Evolutionary conservation across 2,329 filamentous ascomycete species (phyloP).

Genomic region (Phaeosphaeriaceae sp.): DNA sequence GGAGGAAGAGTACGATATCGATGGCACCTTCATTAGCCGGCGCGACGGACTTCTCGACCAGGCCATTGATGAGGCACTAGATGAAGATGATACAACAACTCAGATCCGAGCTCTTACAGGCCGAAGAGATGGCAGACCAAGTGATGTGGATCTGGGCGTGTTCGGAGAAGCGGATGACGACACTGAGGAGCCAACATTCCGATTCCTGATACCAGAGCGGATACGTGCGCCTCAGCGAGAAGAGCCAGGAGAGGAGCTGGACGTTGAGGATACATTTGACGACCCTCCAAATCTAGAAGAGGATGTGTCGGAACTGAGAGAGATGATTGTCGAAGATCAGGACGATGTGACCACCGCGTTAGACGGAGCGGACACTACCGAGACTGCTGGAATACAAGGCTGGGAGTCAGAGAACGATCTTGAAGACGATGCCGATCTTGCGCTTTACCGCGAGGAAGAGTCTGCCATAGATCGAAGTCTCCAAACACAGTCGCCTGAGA

Average conservation of each 20-base stretch:
- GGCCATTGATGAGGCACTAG: conserved; percentile 41
- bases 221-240: conserved; percentile 31
- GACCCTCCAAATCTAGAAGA: conserved; percentile 1
- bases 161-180: conserved; percentile 43
- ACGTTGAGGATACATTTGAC: conserved; percentile 13
- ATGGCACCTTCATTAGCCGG: conserved; percentile 50
- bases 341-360: conserved; percentile 35
- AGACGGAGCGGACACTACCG: conserved; percentile 24
- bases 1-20: conserved; percentile 48
- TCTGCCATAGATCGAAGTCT: conserved; percentile 46
- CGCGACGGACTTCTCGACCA: conserved; percentile 49
- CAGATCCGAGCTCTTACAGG: conserved; percentile 41
- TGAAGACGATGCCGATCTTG: conserved; percentile 37
- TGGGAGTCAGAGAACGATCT: conserved; percentile 40
- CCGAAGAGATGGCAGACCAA: conserved; percentile 34
- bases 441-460: conserved; percentile 44
- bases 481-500: conserved; percentile 34
- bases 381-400: conserved; percentile 25
- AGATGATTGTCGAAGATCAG: conserved; percentile 20
- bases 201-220: conserved; percentile 46
- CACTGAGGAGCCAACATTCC: conserved; percentile 48
- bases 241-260: conserved; percentile 16
- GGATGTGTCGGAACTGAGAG: conserved; percentile 16
- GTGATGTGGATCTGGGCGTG: conserved; percentile 41
- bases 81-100: conserved; percentile 39